These are phyloP conservation scores for Rhexocercosporidium sp. DNA, from an alignment of 2,329 filamentous ascomycete species.

Conservation along the genomic window DNA sequence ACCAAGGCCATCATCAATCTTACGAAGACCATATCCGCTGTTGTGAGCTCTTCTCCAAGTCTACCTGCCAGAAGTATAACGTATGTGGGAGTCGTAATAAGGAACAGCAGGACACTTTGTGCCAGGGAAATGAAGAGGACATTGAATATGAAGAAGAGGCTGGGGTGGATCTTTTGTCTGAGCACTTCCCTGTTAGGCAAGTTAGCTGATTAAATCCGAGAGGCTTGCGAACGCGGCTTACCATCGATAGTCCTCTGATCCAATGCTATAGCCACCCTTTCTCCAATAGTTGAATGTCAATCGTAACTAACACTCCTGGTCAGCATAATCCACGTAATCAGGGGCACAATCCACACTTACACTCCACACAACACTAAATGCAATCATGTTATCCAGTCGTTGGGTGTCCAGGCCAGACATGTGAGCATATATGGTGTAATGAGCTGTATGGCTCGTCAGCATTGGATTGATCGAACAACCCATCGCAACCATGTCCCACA, in stretches of 20 bases:
- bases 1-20: slow-evolving; percentile 61
- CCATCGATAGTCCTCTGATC: slow-evolving; percentile 96
- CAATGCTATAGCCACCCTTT: slow-evolving; percentile 86
- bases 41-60: slow-evolving; percentile 57
- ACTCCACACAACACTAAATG: slow-evolving; percentile 79
- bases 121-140: slow-evolving; percentile 84
- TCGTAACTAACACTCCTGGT: slow-evolving; percentile 59
- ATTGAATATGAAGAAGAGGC: slow-evolving; percentile 82
- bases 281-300: slow-evolving; percentile 98
- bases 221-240: slow-evolving; percentile 35
- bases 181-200: slow-evolving; percentile 67
- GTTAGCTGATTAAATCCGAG: slow-evolving; percentile 2
- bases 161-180: slow-evolving; percentile 63
- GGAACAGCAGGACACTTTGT: slow-evolving; percentile 82
- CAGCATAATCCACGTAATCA: slow-evolving; percentile 10
- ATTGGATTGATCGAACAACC: not conserved
- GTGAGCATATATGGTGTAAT: slow-evolving; percentile 84
- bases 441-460: slow-evolving; percentile 50
- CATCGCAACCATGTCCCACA: not conserved
- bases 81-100: slow-evolving; percentile 83
- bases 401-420: slow-evolving; percentile 72
- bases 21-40: slow-evolving; percentile 63
- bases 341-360: slow-evolving; percentile 57
- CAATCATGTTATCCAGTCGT: slow-evolving; percentile 73
- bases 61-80: slow-evolving; percentile 75